Percentiles rank a stretch among this genome's conserved stretches.
Conservation (phyloP, 2,329 filamentous ascomycete species). For the Fusarium stilboides region DNA sequence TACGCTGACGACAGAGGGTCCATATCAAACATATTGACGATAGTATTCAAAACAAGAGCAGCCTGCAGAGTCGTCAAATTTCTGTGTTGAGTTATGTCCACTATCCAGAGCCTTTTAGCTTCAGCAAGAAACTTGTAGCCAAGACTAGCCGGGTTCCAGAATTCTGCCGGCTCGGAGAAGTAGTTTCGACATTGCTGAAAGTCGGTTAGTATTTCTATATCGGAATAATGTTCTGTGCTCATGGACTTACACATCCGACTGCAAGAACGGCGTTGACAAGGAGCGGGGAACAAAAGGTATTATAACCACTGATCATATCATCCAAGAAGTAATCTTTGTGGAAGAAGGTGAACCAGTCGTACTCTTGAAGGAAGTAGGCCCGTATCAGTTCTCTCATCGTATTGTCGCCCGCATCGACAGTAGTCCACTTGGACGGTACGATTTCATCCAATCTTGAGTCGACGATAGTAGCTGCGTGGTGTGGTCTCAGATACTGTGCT, state of each 20-base stretch:
- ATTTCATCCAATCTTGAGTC: conserved; percentile 3
- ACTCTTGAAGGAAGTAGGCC: conserved; percentile 18
- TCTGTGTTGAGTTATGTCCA: background rate
- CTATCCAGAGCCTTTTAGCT: conserved; percentile 11
- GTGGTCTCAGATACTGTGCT: conserved; percentile 23
- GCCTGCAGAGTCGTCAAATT: conserved; percentile 20
- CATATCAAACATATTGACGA: conserved; percentile 25
- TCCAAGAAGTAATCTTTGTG: conserved; percentile 26
- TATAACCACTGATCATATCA: conserved; percentile 10
- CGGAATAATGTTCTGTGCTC: fast-evolving
- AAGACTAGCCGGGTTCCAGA: conserved; percentile 14
- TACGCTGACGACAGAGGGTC: conserved; percentile 11
- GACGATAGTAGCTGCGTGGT: conserved; percentile 19
- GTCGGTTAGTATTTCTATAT: background rate
- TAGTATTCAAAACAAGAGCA: background rate
- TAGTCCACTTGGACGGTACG: conserved; percentile 14
- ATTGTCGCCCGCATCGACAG: background rate
- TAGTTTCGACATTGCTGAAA: conserved; percentile 14
- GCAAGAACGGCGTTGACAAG: conserved; percentile 25
- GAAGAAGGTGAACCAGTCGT: conserved; percentile 20
- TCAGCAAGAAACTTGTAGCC: conserved; percentile 21
- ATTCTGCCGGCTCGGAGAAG: conserved; percentile 1
- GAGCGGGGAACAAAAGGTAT: conserved; percentile 11
- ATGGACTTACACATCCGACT: conserved; percentile 14
- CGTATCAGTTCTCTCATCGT: conserved; percentile 5